A percentile compares a stretch with the other conserved stretches of the same genome.
Conservation (phyloP, 2,329 filamentous ascomycete species). For the Ophiocordyceps sinensis region DNA sequence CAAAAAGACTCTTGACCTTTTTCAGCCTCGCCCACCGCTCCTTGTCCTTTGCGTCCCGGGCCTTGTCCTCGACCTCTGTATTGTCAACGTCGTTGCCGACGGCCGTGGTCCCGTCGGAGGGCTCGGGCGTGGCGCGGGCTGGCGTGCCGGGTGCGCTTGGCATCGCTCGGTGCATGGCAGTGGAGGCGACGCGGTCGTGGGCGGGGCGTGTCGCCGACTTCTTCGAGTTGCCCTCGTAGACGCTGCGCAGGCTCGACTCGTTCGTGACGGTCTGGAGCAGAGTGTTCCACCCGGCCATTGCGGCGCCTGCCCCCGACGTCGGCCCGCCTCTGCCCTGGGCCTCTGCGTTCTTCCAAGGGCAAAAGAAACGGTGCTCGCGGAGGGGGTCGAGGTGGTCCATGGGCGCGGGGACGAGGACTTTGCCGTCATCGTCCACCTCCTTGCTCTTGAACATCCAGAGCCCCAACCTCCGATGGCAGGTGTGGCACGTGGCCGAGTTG, state of each 20-base stretch:
- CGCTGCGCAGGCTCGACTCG: constrained; percentile 36
- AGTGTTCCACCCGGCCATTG: constrained; percentile 39
- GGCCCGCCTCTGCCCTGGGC: constrained; percentile 36
- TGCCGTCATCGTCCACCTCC: constrained; percentile 39
- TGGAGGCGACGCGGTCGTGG: not conserved
- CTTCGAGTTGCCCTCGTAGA: constrained; percentile 16
- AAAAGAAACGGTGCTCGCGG: constrained; percentile 68
- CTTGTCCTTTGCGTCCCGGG: constrained; percentile 47
- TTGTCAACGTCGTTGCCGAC: constrained; percentile 3
- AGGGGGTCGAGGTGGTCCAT: constrained; percentile 56
- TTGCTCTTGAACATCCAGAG: constrained; percentile 88
- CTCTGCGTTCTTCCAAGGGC: constrained; percentile 57
- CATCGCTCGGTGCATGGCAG: not conserved
- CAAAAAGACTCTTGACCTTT: constrained; percentile 57
- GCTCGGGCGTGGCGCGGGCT: constrained; percentile 4
- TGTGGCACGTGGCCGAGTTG: constrained; percentile 65
- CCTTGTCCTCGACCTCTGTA: constrained; percentile 25
- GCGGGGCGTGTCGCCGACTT: constrained; percentile 6
- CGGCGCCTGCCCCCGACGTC: constrained; percentile 17
- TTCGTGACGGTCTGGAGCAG: constrained; percentile 41
- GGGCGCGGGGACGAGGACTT: constrained; percentile 41
- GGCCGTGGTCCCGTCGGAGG: constrained; percentile 2
- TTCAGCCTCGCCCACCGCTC: constrained; percentile 59
- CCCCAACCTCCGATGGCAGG: constrained; percentile 77
- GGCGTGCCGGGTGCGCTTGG: constrained; percentile 4